phyloP scores from a whole-genome alignment of 1,284 basidiomycete species.

The Inonotus hispidus region DNA sequence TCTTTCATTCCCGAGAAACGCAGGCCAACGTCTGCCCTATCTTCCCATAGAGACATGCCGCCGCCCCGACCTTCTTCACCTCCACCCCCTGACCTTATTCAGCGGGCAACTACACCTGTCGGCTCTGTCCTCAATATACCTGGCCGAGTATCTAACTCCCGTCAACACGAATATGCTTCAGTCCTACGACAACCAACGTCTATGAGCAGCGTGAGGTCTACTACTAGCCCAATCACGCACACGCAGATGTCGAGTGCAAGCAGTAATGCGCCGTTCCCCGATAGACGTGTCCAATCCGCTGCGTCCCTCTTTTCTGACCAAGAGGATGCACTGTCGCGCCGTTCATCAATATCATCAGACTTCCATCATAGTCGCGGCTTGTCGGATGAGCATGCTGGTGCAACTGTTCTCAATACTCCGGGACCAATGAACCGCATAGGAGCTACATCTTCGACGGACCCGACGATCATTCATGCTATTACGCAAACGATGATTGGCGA shows the following conservation, averaged over 20 bases:
- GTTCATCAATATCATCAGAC: slow-evolving; percentile 76
- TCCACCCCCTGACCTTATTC: slow-evolving; percentile 82
- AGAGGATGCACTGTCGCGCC: slow-evolving; percentile 56
- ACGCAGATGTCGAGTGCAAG: slow-evolving; percentile 40
- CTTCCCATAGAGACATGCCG: slow-evolving; percentile 45
- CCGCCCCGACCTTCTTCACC: slow-evolving; percentile 85
- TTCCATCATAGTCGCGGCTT: slow-evolving; percentile 36
- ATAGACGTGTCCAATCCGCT: slow-evolving; percentile 51
- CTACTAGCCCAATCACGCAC: slow-evolving; percentile 49
- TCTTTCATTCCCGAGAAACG: slow-evolving; percentile 67
- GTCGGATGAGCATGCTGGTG: slow-evolving; percentile 23
- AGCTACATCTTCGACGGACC: slow-evolving; percentile 62
- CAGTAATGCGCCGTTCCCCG: slow-evolving; percentile 38
- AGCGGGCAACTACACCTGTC: slow-evolving; percentile 81
- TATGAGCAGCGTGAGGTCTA: slow-evolving; percentile 75
- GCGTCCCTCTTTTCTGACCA: slow-evolving; percentile 61
- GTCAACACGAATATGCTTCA: slow-evolving; percentile 60
- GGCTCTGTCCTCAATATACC: slow-evolving; percentile 58
- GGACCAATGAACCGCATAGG: slow-evolving; percentile 28
- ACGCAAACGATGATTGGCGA: slow-evolving; percentile 99
- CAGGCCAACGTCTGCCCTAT: slow-evolving; percentile 45
- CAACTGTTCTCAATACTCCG: slow-evolving; percentile 10
- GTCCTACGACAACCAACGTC: slow-evolving; percentile 69
- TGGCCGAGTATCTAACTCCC: slow-evolving; percentile 39
- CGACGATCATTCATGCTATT: slow-evolving; percentile 87